These are phyloP conservation scores for Lactarius pseudohatsudake DNA, from an alignment of 768 basidiomycete species.

Conservation along the genomic window DNA sequence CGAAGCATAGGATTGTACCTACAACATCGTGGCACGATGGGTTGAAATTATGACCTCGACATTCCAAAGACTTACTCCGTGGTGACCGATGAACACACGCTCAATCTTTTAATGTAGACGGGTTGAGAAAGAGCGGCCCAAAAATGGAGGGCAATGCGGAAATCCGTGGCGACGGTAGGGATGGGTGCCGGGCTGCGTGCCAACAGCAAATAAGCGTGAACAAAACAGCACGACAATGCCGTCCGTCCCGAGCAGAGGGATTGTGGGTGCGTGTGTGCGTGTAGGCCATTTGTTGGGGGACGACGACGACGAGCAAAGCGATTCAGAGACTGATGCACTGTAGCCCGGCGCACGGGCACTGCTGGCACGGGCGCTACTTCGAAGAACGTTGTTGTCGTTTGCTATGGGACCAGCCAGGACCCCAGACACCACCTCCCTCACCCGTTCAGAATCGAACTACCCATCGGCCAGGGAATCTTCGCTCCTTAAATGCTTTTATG, in stretches of 20 bases:
- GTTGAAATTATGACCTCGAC: constrained; percentile 17
- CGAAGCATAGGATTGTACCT: constrained; percentile 26
- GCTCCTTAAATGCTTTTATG: neutral
- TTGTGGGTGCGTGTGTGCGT: constrained; percentile 2
- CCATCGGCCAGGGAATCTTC: neutral
- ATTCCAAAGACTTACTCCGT: constrained; percentile 24
- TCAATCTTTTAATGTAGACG: constrained; percentile 27
- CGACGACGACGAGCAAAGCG: constrained; percentile 1
- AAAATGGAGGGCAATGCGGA: constrained; percentile 20
- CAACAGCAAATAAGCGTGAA: constrained; percentile 19
- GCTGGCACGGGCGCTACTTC: neutral
- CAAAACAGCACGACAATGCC: constrained; percentile 9
- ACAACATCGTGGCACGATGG: constrained; percentile 22
- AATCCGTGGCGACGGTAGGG: constrained; percentile 10
- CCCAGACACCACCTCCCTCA: constrained; percentile 5
- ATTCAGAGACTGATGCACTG: neutral
- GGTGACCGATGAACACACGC: constrained; percentile 23
- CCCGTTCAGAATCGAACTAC: too few relatives aligned
- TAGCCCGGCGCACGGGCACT: neutral
- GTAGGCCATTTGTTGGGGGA: neutral
- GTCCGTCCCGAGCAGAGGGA: constrained; percentile 8
- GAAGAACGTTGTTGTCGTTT: constrained; percentile 16
- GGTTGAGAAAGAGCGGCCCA: constrained; percentile 26
- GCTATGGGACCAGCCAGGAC: neutral
- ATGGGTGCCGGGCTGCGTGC: constrained; percentile 9